Base-by-base conservation (phyloP, 805 yeast species). In the Starmera pachycereana region DNA sequence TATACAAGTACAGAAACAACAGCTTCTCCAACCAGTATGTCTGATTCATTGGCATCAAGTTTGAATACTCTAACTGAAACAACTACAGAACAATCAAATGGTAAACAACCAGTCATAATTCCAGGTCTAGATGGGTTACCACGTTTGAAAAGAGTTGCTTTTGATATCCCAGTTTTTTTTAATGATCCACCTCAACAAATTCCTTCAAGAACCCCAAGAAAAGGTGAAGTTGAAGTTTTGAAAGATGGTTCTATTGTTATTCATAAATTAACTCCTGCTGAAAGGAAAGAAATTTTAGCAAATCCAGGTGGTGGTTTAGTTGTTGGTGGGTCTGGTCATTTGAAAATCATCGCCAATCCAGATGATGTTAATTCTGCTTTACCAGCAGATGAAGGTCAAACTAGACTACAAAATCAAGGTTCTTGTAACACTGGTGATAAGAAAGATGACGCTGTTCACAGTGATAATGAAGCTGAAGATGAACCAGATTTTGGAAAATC, bases 161-260 rank as follows among this genome's bases (percentile, higher is more conserved):
- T 89, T 62, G 86, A 88, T 3, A 67, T 82, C 5, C 82, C 82
- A 30, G 81, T 85, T 12, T 78, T 86, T 52, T 74, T 72, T 30
- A 72, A 73, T 45, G 96, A 89, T 57, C 97, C 97, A 1, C 95
- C 96, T 1, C 97, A 89, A 53, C 96, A 88, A 55, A 83, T 89
- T 42, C 97, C 97, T 3, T 82, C 95, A 2, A 66, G 95, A 53
- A 72, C 69, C 38, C 96, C 97, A 12, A 68, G 83, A 49, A 71
- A 74, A 48, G 97, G 97, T 33, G 90, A 87, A 57, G 94, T 81
- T 12, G 83, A 76, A 48, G 65, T 77, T 2, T 51, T 69, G 38
- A 60, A 71, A n/a, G 69, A 68, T 49, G 85, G 84, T 0, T 58
- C 66, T 1, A 66, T 76, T 12, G 65, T 70, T 8, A 64, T 78